Evolutionary conservation across 495 filamentous ascomycete species (phyloP).

Genomic region (Tuber umbilicatum): DNA sequence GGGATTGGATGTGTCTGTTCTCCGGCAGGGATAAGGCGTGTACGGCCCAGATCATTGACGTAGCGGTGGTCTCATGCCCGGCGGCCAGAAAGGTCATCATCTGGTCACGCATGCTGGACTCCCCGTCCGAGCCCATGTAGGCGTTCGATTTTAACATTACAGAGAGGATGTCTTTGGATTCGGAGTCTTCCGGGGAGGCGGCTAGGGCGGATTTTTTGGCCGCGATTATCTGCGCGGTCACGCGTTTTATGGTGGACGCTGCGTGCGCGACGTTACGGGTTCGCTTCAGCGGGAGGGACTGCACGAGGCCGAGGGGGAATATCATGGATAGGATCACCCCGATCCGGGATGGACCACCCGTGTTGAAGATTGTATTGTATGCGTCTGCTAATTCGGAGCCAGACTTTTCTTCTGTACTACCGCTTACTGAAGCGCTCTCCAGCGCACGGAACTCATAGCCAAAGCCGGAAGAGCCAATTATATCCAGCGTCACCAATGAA

Average conservation of each 20-base stretch:
- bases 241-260: neutral
- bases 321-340: neutral
- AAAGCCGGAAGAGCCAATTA: constrained; percentile 60
- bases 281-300: constrained; percentile 7
- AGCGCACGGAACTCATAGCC: constrained; percentile 74
- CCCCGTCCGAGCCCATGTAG: constrained; percentile 51
- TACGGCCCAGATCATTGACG: constrained; percentile 56
- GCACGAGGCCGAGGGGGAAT: constrained; percentile 13
- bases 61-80: constrained; percentile 64
- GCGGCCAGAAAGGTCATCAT: constrained; percentile 89
- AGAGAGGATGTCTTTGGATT: constrained; percentile 66
- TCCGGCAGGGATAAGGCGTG: constrained; percentile 50
- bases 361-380: constrained; percentile 55
- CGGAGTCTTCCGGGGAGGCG: neutral
- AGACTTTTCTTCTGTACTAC: constrained; percentile 5
- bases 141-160: constrained; percentile 70
- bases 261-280: neutral
- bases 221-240: neutral
- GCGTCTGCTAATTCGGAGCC: constrained; percentile 52
- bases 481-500: constrained; percentile 72
- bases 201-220: neutral
- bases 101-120: constrained; percentile 79
- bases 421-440: constrained; percentile 46
- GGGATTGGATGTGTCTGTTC: constrained; percentile 46
- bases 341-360: neutral